Evolutionary conservation across 1,284 basidiomycete genomes (phyloP).

Genomic region (Mrakiaceae sp.): DNA sequence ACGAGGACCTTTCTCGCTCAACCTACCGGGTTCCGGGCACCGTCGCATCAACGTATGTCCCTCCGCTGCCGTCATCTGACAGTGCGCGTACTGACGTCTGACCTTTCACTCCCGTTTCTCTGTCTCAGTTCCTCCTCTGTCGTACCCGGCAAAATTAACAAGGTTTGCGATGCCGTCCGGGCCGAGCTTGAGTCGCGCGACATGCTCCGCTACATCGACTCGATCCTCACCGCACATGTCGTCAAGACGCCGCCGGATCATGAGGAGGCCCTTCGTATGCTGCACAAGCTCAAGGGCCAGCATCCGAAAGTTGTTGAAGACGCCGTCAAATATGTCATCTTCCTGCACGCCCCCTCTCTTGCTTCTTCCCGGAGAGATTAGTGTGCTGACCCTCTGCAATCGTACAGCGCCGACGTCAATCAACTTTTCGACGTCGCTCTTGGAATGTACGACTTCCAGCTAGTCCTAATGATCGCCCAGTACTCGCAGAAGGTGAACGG

Average conservation of each 20-base stretch:
- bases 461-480: slow-evolving; percentile 93
- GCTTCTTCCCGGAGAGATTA: background rate
- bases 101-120: background rate
- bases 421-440: slow-evolving; percentile 85
- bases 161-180: slow-evolving; percentile 70
- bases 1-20: slow-evolving; percentile 32
- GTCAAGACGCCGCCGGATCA: slow-evolving; percentile 86
- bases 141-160: slow-evolving; percentile 48
- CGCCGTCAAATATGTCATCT: slow-evolving; percentile 97
- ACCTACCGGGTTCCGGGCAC: slow-evolving; percentile 26
- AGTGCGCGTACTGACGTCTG: background rate
- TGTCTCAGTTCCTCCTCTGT: slow-evolving; percentile 47
- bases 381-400: background rate
- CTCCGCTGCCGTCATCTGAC: background rate
- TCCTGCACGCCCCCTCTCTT: slow-evolving; percentile 41
- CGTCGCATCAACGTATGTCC: slow-evolving; percentile 7
- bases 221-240: slow-evolving; percentile 83
- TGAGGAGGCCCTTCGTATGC: slow-evolving; percentile 65
- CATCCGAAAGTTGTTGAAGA: slow-evolving; percentile 76
- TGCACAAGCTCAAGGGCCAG: slow-evolving; percentile 63
- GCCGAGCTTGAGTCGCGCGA: slow-evolving; percentile 59
- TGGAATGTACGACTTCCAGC: slow-evolving; percentile 96
- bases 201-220: slow-evolving; percentile 71
- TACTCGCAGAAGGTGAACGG: slow-evolving; percentile 76
- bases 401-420: slow-evolving; percentile 66